These are phyloP conservation scores for Heliamphora pulchella DNA, from an alignment of 179 eudicot genomes.

Conservation along the genomic window DNA sequence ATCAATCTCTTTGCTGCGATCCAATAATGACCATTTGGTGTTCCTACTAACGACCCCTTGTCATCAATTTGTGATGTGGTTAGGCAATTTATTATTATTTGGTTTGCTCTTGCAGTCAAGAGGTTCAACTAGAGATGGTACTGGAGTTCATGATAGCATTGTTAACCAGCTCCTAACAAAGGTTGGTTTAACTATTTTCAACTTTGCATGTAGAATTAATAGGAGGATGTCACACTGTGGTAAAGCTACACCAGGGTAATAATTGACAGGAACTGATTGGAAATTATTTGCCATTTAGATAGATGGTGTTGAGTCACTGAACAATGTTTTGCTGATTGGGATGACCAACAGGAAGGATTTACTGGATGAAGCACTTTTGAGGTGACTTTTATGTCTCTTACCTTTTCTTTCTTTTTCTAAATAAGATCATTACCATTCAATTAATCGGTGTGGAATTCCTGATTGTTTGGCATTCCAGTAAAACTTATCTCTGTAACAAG, in stretches of 20 bases:
- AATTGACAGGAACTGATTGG: conserved; percentile 16
- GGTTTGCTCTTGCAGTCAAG: conserved; percentile 55
- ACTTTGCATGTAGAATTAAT: conserved; percentile 8
- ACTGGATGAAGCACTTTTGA: conserved; percentile 96
- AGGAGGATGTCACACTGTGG: neutral
- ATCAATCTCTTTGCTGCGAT: neutral
- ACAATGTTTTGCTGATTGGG: conserved; percentile 94
- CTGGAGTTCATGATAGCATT: conserved; percentile 98
- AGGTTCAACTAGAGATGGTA: conserved; percentile 98
- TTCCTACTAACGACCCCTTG: neutral
- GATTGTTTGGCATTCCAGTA: neutral
- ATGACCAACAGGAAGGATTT: conserved; percentile 98
- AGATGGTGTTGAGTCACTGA: conserved; percentile 97
- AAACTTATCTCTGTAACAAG: neutral
- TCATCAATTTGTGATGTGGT: neutral
- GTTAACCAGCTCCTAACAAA: conserved; percentile 96
- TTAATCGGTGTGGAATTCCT: neutral
- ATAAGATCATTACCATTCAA: neutral
- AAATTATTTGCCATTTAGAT: conserved; percentile 40
- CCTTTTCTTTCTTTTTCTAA: neutral
- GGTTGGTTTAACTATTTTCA: conserved; percentile 34
- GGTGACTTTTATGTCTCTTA: conserved; percentile 33
- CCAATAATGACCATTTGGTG: neutral
- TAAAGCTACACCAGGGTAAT: neutral
- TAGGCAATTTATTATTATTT: conserved; percentile 15